phyloP scores from a whole-genome alignment of 495 filamentous ascomycete species.

The Lophiotrema nucula region DNA sequence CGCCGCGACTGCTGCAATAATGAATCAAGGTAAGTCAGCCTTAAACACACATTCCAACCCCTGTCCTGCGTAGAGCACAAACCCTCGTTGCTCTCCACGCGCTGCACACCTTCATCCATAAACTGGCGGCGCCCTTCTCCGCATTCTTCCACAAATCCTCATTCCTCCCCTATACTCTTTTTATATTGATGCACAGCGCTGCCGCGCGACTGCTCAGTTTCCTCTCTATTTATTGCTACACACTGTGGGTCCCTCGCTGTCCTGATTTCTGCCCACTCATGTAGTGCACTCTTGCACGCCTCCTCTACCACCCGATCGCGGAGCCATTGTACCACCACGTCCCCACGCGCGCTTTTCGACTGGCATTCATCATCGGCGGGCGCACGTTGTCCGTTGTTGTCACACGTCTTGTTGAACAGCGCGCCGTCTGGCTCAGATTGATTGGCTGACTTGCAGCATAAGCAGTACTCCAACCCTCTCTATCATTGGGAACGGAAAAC shows the following conservation, averaged over 20 bases:
- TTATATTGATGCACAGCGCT: conserved; percentile 21
- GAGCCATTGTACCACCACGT: conserved; percentile 28
- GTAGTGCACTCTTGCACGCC: conserved; percentile 35
- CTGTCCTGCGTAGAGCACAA: too few species aligned
- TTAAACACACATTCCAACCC: conserved; percentile 27
- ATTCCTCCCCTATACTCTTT: conserved; percentile 12
- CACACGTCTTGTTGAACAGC: conserved; percentile 32
- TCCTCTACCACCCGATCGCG: conserved; percentile 31
- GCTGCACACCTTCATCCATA: conserved; percentile 15
- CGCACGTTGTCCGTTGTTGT: conserved; percentile 36
- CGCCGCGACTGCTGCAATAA: conserved; percentile 30
- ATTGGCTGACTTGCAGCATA: conserved; percentile 34
- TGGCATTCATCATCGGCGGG: conserved; percentile 14
- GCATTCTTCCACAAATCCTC: conserved; percentile 28
- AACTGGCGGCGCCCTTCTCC: conserved; percentile 26
- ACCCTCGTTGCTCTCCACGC: conserved; percentile 1
- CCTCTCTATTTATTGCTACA: conserved; percentile 28
- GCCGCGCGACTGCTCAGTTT: conserved; percentile 17
- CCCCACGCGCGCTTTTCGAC: conserved; percentile 26
- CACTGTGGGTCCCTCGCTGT: conserved; percentile 22
- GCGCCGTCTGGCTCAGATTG: conserved; percentile 21
- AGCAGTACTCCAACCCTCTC: conserved; percentile 36
- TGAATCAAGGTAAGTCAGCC: conserved; percentile 39
- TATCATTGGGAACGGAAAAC: conserved; percentile 37
- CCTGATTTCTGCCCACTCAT: conserved; percentile 21